Conservation (phyloP, 805 yeast species). For the Candida lessepsii region DNA sequence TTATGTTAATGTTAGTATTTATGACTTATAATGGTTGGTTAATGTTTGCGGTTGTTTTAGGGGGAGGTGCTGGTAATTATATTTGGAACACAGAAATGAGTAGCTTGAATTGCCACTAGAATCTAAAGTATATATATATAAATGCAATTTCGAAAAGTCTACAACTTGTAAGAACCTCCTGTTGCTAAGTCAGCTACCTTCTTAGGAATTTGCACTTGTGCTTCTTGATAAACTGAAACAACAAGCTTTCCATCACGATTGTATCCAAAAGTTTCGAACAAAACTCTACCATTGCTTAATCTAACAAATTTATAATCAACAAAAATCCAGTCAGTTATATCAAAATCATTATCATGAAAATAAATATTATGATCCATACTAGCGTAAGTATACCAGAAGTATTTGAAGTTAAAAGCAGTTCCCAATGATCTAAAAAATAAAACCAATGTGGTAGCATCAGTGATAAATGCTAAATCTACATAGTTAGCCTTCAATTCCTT, state of each 20-base stretch:
- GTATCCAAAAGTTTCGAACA: conserved; percentile 26
- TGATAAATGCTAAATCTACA: conserved; percentile 15
- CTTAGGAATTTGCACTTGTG: conserved; percentile 19
- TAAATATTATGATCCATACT: conserved; percentile 37
- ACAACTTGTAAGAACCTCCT: conserved; percentile 14
- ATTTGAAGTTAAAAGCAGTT: conserved; percentile 18
- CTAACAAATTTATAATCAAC: conserved; percentile 32
- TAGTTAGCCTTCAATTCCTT: conserved; percentile 19
- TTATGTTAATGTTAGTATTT: conserved; percentile 73
- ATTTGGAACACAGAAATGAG: conserved; percentile 45
- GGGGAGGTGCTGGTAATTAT: conserved; percentile 70
- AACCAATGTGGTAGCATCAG: conserved; percentile 34
- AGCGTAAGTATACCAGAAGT: conserved; percentile 31
- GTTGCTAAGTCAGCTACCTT: conserved; percentile 15
- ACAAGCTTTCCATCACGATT: conserved; percentile 31
- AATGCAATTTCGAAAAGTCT: background rate
- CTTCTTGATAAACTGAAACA: conserved; percentile 36
- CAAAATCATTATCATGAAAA: conserved; percentile 37
- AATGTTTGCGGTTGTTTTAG: conserved; percentile 69
- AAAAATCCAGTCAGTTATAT: conserved; percentile 37
- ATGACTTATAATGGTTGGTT: conserved; percentile 89
- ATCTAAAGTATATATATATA: background rate
- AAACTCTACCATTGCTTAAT: conserved; percentile 34
- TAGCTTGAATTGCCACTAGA: conserved; percentile 7
- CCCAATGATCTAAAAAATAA: conserved; percentile 29